These are phyloP conservation scores for Flaveria linearis DNA, from an alignment of 129 eudicot species.

Conservation along the genomic window DNA sequence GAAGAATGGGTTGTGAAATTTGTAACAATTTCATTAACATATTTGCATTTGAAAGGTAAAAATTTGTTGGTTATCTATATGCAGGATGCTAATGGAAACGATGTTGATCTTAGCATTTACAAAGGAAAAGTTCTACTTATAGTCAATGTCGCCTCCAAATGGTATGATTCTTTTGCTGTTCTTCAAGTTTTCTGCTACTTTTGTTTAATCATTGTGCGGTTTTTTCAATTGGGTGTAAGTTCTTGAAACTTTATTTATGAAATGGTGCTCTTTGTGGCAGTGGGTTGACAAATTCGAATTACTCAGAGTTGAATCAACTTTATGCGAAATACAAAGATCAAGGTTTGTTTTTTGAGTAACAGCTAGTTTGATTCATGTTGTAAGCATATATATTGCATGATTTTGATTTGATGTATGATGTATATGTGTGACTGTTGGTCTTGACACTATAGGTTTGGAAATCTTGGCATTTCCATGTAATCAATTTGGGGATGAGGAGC, in stretches of 20 bases:
- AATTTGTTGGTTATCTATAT: background rate
- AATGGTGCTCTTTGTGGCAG: slow-evolving; percentile 45
- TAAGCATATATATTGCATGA: slow-evolving; percentile 1
- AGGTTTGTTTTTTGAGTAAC: slow-evolving; percentile 44
- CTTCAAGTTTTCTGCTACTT: background rate
- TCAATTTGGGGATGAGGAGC: slow-evolving; percentile 92
- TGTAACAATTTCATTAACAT: background rate
- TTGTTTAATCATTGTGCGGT: background rate
- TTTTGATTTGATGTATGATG: slow-evolving; percentile 7
- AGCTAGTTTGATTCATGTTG: slow-evolving; percentile 1
- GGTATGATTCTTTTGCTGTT: slow-evolving; percentile 33
- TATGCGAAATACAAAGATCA: slow-evolving; percentile 73
- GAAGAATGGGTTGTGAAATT: background rate
- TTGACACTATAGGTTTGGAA: slow-evolving; percentile 55
- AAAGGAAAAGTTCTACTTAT: slow-evolving; percentile 62
- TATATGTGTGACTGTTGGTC: background rate
- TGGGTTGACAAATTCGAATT: slow-evolving; percentile 90
- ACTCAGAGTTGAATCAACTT: slow-evolving; percentile 67
- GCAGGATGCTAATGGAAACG: slow-evolving; percentile 54
- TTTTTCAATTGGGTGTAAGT: slow-evolving; percentile 4
- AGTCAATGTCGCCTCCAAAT: slow-evolving; percentile 70
- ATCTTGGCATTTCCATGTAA: slow-evolving; percentile 93
- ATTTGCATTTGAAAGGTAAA: slow-evolving; percentile 6
- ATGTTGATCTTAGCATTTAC: slow-evolving; percentile 51
- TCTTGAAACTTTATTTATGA: background rate